These are phyloP conservation scores for Stenogyne calaminthoides DNA, from an alignment of 305 asterid species.

Conservation along the genomic window DNA sequence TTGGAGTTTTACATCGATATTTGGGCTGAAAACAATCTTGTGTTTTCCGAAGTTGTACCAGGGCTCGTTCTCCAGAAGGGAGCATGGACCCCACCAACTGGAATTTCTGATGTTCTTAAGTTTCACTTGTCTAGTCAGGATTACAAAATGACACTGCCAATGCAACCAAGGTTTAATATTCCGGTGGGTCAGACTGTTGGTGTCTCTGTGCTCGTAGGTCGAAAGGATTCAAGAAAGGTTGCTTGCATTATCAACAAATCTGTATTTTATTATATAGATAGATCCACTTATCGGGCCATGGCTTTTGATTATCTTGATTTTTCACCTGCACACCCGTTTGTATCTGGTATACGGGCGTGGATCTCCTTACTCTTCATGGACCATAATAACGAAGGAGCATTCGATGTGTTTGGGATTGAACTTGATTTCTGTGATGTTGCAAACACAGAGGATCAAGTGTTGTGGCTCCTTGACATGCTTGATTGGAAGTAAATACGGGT, in stretches of 20 bases:
- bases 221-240: conserved; percentile 69
- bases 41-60: conserved; percentile 79
- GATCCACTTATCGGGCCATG: conserved; percentile 78
- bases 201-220: conserved; percentile 77
- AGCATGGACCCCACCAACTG: conserved; percentile 64
- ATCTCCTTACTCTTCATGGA: conserved; percentile 86
- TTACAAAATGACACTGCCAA: conserved; percentile 87
- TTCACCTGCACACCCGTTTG: conserved; percentile 83
- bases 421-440: conserved; percentile 95
- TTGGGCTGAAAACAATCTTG: conserved; percentile 72
- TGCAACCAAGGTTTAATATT: conserved; percentile 67
- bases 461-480: conserved; percentile 94
- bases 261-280: conserved; percentile 79
- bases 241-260: conserved; percentile 83
- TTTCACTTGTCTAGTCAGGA: conserved; percentile 74
- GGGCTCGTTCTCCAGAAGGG: conserved; percentile 76
- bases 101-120: conserved; percentile 68
- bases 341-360: conserved; percentile 91
- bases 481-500: conserved; percentile 76
- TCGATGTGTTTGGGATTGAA: conserved; percentile 88
- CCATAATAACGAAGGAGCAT: conserved; percentile 60
- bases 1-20: conserved; percentile 89
- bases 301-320: conserved; percentile 92
- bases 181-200: conserved; percentile 71
- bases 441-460: conserved; percentile 65